Base-by-base conservation (phyloP, 768 basidiomycete genomes). In the Suillus bovinus region DNA sequence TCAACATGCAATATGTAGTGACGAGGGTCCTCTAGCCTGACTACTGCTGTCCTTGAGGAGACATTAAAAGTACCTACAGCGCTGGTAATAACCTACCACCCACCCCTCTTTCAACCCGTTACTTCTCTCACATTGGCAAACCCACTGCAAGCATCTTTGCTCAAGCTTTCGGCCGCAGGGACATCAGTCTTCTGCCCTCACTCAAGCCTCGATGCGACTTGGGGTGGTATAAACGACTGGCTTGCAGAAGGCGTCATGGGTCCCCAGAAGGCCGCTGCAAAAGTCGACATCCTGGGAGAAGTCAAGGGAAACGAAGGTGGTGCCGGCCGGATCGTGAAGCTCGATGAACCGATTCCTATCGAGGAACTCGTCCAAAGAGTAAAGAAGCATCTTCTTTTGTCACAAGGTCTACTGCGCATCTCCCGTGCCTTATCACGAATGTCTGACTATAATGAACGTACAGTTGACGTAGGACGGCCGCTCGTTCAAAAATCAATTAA, bases 201-300 rank as follows among this genome's bases (percentile, higher is more conserved):
- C 76, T 93, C 91, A 0, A 86, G 93, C 0, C 82, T 97, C 20
- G 96, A 99, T 76, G 82, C 82, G n/a, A 86, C 91, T 1, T 82
- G 84, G 67, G 91, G 85, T 6, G 96, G 96, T 0, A 85, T 96
- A 59, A 97, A 96, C 70, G 94, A 96, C 75, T 97, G 92, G 91
- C 83, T 95, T 17, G 90, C 86, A 1, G 70, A 78, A 72, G 85
- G 82, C 39, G 71, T 84, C 38, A 75, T 84, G 64, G 77, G 75
- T 54, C 65, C 67, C 7, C 70, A 69, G 33, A 59, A 69, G 22
- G 75, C 64, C 20, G 72, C 68, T 46, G 77, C 72, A 22, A 52
- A 67, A 29, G 65, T 68, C 75, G 60, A 78, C 36, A 68, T 72
- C 84, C 61, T 76, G 70, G 62, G 76, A 68, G 55, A 78, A 69